These are phyloP conservation scores for Ophiostoma quercus DNA, from an alignment of 2,329 filamentous ascomycete genomes.

Conservation along the genomic window DNA sequence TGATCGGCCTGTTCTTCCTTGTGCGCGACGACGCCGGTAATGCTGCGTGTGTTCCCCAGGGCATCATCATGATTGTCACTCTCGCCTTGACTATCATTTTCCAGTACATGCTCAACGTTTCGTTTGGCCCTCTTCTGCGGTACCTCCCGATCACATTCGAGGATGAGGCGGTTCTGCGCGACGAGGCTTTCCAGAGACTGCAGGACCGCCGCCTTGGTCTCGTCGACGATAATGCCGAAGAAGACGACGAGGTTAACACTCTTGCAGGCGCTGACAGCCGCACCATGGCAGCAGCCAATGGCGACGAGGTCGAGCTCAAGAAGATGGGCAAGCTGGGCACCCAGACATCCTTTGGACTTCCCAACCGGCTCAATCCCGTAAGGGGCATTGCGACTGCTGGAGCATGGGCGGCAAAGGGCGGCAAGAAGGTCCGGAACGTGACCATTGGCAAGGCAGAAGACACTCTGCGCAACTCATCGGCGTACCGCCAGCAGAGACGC, in stretches of 20 bases:
- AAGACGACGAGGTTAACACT: constrained; percentile 29
- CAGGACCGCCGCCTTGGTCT: constrained; percentile 67
- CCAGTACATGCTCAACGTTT: constrained; percentile 73
- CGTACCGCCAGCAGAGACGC: constrained; percentile 47
- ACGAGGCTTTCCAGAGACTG: constrained; percentile 78
- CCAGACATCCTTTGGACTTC: constrained; percentile 28
- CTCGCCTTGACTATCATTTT: constrained; percentile 67
- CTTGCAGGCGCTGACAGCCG: constrained; percentile 20
- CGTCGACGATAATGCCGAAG: constrained; percentile 43
- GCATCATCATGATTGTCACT: constrained; percentile 75
- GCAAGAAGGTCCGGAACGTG: constrained; percentile 45
- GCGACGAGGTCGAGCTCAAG: constrained; percentile 37
- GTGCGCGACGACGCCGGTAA: constrained; percentile 52
- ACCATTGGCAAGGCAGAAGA: constrained; percentile 41
- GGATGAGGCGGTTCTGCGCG: constrained; percentile 86
- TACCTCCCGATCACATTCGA: constrained; percentile 94
- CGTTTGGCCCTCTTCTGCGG: constrained; percentile 78
- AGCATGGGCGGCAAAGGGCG: constrained; percentile 45
- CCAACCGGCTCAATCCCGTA: constrained; percentile 38
- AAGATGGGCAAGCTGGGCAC: constrained; percentile 30
- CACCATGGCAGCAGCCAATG: not conserved
- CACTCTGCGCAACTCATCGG: constrained; percentile 40
- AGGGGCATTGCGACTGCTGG: constrained; percentile 46
- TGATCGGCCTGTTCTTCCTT: constrained; percentile 87
- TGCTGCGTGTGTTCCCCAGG: constrained; percentile 66